Conservation (phyloP, 371 early-diverging fungal genomes). For the Apophysomyces elegans region DNA sequence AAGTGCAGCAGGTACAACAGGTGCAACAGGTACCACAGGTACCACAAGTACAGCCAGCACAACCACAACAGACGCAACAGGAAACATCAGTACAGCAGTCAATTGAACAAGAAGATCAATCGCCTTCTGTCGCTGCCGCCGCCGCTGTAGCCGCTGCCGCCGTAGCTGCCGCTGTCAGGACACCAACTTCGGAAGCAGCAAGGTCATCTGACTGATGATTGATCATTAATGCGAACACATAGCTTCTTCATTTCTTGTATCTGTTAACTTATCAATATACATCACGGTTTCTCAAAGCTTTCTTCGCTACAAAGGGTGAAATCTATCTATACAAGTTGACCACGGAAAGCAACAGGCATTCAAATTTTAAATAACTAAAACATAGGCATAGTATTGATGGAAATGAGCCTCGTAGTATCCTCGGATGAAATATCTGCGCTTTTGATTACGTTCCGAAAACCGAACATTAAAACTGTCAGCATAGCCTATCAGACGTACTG, state of each 20-base stretch:
- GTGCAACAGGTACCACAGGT: neutral
- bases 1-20: neutral
- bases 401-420: no score
- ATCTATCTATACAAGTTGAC: no score
- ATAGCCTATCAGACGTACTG: no score
- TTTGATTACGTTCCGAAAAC: no score
- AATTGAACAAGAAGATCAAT: neutral
- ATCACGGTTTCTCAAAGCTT: no score
- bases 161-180: conserved; percentile 15
- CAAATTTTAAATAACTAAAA: no score
- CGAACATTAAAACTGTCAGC: no score
- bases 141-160: conserved; percentile 19
- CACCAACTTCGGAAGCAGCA: conserved; percentile 13
- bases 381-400: no score
- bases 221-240: neutral
- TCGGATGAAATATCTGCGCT: no score
- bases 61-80: conserved; percentile 1
- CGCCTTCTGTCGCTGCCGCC: conserved; percentile 5
- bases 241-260: neutral
- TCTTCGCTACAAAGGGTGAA: no score
- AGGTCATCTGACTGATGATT: neutral
- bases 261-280: conserved; percentile 8
- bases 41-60: neutral
- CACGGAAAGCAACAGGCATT: no score
- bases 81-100: neutral